Evolutionary conservation across 2,329 filamentous ascomycete genomes (phyloP).

Genomic region (Alternaria viburni): DNA sequence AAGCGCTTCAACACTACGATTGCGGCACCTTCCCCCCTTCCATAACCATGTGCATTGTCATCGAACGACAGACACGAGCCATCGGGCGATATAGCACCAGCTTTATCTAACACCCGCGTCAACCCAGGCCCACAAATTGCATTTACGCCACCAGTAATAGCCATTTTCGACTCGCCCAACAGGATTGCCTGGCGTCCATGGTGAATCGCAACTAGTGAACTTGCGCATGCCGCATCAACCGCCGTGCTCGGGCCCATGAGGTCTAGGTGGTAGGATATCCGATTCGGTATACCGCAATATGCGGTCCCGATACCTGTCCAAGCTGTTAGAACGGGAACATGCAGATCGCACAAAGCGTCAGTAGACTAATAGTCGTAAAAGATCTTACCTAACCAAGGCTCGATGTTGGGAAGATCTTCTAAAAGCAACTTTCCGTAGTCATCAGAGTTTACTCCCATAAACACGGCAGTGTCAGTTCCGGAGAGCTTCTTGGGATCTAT

Average conservation of each 20-base stretch:
- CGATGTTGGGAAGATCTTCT: not conserved
- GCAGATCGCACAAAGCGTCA: not conserved
- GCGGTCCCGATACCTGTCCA: not conserved
- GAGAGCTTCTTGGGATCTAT: not conserved
- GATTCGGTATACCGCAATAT: slow-evolving; percentile 5
- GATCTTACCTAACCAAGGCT: not conserved
- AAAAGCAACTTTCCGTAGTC: not conserved
- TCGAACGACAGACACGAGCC: slow-evolving; percentile 54
- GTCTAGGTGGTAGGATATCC: slow-evolving; percentile 32
- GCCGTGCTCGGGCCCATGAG: slow-evolving; percentile 31
- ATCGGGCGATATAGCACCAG: slow-evolving; percentile 52
- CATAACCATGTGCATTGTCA: slow-evolving; percentile 66
- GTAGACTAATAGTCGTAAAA: not conserved
- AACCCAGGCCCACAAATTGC: slow-evolving; percentile 44
- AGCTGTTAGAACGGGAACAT: not conserved
- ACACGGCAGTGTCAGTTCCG: not conserved
- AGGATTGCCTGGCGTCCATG: slow-evolving; percentile 30
- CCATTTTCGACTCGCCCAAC: slow-evolving; percentile 35
- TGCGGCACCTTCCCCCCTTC: slow-evolving; percentile 65
- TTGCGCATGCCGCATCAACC: slow-evolving; percentile 38
- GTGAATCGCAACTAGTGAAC: slow-evolving; percentile 29
- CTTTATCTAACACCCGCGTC: slow-evolving; percentile 54
- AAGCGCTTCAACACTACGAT: slow-evolving; percentile 45
- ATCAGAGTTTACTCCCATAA: not conserved
- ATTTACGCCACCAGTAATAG: slow-evolving; percentile 48